Evolutionary conservation across 768 basidiomycete species (phyloP), one percentile per base, ranked within the genome.

Genomic region (Clavaria fumosa): DNA sequence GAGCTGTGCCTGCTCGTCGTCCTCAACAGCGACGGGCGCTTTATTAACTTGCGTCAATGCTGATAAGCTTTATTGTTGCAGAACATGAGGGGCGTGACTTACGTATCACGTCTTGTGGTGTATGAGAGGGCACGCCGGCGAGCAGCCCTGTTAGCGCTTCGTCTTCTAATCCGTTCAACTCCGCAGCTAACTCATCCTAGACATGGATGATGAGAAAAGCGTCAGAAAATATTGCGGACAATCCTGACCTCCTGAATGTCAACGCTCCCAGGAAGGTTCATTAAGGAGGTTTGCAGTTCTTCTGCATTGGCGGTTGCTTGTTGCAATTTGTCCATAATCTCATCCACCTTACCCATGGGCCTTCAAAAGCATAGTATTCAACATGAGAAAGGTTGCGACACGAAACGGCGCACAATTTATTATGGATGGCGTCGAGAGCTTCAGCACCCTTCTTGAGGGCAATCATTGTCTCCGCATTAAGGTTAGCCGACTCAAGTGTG

Each of bases 391-490:
- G 17, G 4, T 39, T 20, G 18, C 43, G n/a, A 22, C 27, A 11
- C 15, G 34, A 19, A 14, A 37, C 34, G 19, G 77, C 89, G 54
- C 44, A 95, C 91, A 95, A 67, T 51, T 76, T 75, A 31, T 78
- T 77, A 48, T 97, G 93, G 38, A 97, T 95, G 34, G 72, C 69
- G 58, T 79, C 80, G 56, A 97, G 71, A 19, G 82, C 95, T 43
- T 79, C 76, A 0, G 89, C 72, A 24, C 84, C 93, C 57, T 83
- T 82, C 80, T 90, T 95, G 85, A 99, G 95, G 19, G 84, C 90
- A 15, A 72, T 66, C 83, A 99, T 88, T 10, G 90, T 96, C 68
- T 96, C 90, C 51, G 83, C 79, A 56, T 99, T 97, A 58, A 97
- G 70, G 63, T 96, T 97, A 31, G 95, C 95, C 11, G 84, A 86